Evolutionary conservation across 768 basidiomycete genomes (phyloP), one percentile per base, ranked within the genome.

Genomic region (Russula ochroleuca): DNA sequence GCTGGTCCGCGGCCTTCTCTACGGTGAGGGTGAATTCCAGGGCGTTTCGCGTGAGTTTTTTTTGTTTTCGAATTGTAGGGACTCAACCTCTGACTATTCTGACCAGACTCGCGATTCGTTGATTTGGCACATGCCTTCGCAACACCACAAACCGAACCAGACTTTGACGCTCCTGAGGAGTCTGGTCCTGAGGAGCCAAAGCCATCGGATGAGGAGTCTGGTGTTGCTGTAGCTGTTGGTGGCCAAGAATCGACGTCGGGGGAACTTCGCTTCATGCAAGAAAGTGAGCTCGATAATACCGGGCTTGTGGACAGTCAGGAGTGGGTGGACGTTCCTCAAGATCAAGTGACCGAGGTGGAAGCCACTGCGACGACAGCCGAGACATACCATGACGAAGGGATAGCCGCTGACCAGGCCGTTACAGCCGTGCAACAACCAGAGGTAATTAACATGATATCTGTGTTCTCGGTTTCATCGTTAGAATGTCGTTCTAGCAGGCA

Each of bases 261-360:
- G 17, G 63, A 85, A 74, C 87, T 91, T 80, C 83, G 82, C 70
- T 93, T 92, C 73, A 87, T 93, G 77, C 86, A 90, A 73, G 87
- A 81, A 62, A 91, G 90, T 72, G 90, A 92, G 69, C 78, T 92
- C 40, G 90, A 89, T 65, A 72, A 78, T 0, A 52, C 79, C 23
- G 40, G 53, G 15, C 57, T 66, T 28, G 61, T 17, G n/a, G 65
- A 62, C 19, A 67, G 67, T 40, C 67, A 68, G 37, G 67, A 67
- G 43, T 68, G 61, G 61, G 62, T 68, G 28, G 45, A 67, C 9
- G 59, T 67, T 28, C n/a, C 53, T 25, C 45, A 67, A n/a, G 14
- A 47, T 25, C 61, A 59, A n/a, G 48, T n/a, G 56, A 52, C 25
- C 31, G 62, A 60, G 55, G 62, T 52, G 40, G 61, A 31, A 47